These are phyloP conservation scores for Phaeosphaeria sp. DNA, from an alignment of 2,329 filamentous ascomycete genomes.

Conservation along the genomic window DNA sequence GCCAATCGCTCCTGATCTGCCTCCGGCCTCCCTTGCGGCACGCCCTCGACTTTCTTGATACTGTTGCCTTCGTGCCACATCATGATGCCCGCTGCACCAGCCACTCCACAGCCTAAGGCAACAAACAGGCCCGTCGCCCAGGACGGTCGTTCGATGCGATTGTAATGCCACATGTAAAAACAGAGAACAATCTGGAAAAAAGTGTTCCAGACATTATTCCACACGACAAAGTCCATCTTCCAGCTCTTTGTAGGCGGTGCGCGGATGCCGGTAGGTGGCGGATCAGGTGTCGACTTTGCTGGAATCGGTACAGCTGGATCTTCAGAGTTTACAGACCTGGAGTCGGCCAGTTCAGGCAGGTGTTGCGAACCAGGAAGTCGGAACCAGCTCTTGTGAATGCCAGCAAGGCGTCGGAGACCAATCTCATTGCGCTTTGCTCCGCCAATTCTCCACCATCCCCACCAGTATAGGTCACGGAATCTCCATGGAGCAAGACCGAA, in stretches of 20 bases:
- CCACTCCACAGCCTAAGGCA: constrained; percentile 73
- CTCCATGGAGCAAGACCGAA: constrained; percentile 87
- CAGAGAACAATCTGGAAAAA: constrained; percentile 76
- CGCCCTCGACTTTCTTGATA: constrained; percentile 48
- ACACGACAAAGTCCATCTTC: constrained; percentile 82
- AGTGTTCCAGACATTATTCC: constrained; percentile 80
- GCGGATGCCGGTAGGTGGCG: constrained; percentile 74
- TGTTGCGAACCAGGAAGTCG: constrained; percentile 70
- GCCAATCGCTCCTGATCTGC: constrained; percentile 21
- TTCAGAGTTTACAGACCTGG: constrained; percentile 37
- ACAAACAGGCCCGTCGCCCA: constrained; percentile 85
- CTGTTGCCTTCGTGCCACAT: constrained; percentile 72
- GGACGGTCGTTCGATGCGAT: constrained; percentile 73
- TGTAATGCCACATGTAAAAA: constrained; percentile 83
- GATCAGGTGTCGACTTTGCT: constrained; percentile 65
- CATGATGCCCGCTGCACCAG: constrained; percentile 71
- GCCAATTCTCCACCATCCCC: constrained; percentile 67
- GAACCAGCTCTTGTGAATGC: constrained; percentile 78
- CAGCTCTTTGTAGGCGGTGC: constrained; percentile 71
- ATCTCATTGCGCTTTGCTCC: constrained; percentile 53
- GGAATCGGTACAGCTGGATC: constrained; percentile 68
- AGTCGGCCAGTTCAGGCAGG: constrained; percentile 48
- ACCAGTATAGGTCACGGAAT: constrained; percentile 78
- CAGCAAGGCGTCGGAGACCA: constrained; percentile 72
- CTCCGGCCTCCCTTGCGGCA: constrained; percentile 31